Evolutionary conservation across 257 asterid species (phyloP), one percentile per base, ranked within the genome.

Genomic region (Coffea canephora): DNA sequence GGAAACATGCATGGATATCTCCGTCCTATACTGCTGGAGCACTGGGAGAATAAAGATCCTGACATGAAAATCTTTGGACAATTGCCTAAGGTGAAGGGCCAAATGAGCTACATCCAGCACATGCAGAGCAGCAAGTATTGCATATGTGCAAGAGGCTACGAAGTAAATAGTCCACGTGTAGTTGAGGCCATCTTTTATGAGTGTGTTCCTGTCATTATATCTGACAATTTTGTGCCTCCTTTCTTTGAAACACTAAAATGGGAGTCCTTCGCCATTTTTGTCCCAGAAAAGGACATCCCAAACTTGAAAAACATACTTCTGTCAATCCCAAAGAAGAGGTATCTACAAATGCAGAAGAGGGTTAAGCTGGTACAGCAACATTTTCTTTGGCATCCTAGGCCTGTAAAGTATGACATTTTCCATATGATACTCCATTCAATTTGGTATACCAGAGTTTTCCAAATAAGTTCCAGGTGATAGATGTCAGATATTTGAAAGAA

Each of bases 101-200:
- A 84, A 78, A 89, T 71, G 86, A 87, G 81, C 82, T 95, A 95
- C 62, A 89, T 82, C 3, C 88, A 90, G 85, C 85, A 92, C 89
- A 95, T 95, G 99, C 92, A 93, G 91, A 91, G 90, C 83, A 93
- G 97, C 91, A 95, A 90, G 84, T 95, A 89, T 86, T 95, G 99
- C 89, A 87, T 95, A 61, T 93, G 99, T 31, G 94, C 97, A 31
- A 87, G 82, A 76, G 99, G 99, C 10, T 92, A 73, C 50, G 98
- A 95, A 78, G 98, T 94, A 41, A 92, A 95, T 74, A 95, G 97
- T 77, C 99, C 99, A 6, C 86, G 99, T 48, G 96, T 95, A n/a
- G 98, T 95, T 79, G 99, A 95, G 86, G 97, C 99, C 61, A 91
- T 95, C 54, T 89, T 91, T 87, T 95, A 88, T 36, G 97, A 93